Percentiles rank a stretch among this genome's conserved stretches.
These are phyloP conservation scores for Sonneratia caseolaris DNA, from an alignment of 345 rosid genomes.

Conservation along the genomic window DNA sequence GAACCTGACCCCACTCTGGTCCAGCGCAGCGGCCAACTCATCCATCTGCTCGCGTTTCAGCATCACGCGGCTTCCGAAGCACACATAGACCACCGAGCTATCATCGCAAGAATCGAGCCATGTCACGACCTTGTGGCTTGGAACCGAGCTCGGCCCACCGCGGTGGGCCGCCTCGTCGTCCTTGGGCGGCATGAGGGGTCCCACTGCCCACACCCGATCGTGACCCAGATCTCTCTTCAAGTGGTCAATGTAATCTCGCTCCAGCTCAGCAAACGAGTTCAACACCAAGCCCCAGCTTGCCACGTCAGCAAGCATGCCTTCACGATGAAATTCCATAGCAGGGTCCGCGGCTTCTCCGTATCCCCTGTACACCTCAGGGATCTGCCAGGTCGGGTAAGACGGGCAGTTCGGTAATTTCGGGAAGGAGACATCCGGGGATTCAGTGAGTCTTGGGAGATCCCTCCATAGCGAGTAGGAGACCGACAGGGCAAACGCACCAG, in stretches of 20 bases:
- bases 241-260: constrained; percentile 31
- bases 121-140: constrained; percentile 19
- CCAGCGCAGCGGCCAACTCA: constrained; percentile 27
- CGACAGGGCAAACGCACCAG: neutral
- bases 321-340: constrained; percentile 22
- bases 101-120: constrained; percentile 51
- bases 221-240: constrained; percentile 24
- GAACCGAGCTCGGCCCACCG: constrained; percentile 41
- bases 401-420: constrained; percentile 6
- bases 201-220: constrained; percentile 40
- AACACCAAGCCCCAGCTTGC: constrained; percentile 48
- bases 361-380: constrained; percentile 11
- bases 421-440: constrained; percentile 5
- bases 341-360: constrained; percentile 22
- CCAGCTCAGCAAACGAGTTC: constrained; percentile 43
- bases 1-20: constrained; percentile 9
- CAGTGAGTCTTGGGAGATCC: neutral
- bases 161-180: constrained; percentile 6
- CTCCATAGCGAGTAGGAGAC: neutral
- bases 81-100: constrained; percentile 44
- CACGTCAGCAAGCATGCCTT: constrained; percentile 18
- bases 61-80: constrained; percentile 58
- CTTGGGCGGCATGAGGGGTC: constrained; percentile 30
- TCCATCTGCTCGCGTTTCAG: constrained; percentile 36
- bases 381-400: neutral